These are phyloP conservation scores for Alternaria triticina DNA, from an alignment of 2,329 filamentous ascomycete species.

Conservation along the genomic window DNA sequence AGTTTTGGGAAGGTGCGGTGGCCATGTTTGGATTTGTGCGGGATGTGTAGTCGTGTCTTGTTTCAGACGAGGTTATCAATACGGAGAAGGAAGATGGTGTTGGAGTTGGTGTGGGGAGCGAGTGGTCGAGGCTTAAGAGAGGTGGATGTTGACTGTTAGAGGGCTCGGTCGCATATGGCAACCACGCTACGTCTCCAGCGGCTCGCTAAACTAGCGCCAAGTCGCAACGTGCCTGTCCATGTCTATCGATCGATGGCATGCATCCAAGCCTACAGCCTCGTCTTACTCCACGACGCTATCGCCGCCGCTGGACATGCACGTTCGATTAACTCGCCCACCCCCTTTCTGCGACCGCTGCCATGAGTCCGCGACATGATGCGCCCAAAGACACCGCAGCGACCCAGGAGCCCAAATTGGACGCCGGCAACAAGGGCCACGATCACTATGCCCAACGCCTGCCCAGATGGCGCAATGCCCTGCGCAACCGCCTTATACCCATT, in stretches of 20 bases:
- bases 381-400: neutral
- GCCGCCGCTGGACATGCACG: constrained; percentile 20
- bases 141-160: constrained; percentile 25
- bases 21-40: constrained; percentile 26
- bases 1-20: constrained; percentile 50
- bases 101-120: constrained; percentile 16
- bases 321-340: constrained; percentile 5
- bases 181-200: constrained; percentile 15
- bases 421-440: constrained; percentile 79
- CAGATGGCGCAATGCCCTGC: constrained; percentile 84
- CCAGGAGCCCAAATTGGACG: constrained; percentile 58
- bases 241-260: constrained; percentile 2
- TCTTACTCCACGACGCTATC: neutral
- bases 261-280: constrained; percentile 1
- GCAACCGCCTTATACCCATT: constrained; percentile 81
- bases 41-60: constrained; percentile 2
- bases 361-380: constrained; percentile 34
- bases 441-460: constrained; percentile 80
- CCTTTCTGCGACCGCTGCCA: constrained; percentile 27
- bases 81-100: constrained; percentile 25
- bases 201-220: constrained; percentile 14
- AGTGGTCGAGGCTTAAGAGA: constrained; percentile 24
- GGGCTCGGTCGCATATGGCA: constrained; percentile 24
- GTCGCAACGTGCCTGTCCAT: constrained; percentile 7
- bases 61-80: constrained; percentile 32